Base-by-base conservation (phyloP, 2,329 filamentous ascomycete genomes). In the Verticillium nubilum region DNA sequence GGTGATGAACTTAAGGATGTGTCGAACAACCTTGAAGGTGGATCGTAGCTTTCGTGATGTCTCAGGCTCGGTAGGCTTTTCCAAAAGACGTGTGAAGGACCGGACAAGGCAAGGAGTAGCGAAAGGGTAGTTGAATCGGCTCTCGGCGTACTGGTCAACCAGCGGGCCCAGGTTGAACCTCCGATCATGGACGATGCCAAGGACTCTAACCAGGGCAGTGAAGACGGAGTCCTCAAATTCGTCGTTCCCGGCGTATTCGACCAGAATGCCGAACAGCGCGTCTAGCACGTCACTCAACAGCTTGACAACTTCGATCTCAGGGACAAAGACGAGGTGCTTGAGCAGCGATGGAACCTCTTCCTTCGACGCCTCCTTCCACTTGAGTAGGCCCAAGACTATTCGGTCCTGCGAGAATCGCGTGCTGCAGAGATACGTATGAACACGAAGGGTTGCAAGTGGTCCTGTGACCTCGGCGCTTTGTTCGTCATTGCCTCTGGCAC, bases 241-340 rank as follows among this genome's bases (percentile, higher is more conserved):
- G 64, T 96, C 91, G 64, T 92, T 92, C 10, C 91, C 92, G n/a
- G 91, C 87, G 68, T 96, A 88, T 66, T 97, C 92, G 29, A 96
- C 91, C 28, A 98, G 79, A 28, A 97, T 92, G 5, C 91, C 89
- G 70, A 99, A 99, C 1, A 99, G 83, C 0, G 92, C 86, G 72
- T 97, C 91, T 58, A 99, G 88, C 1, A 98, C 92, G 67, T 96
- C 90, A 63, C 85, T 89, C 7, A 98, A 78, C 50, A 98, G 83
- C 77, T 98, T 99, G 63, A 99, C 95, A 33, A 99, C 91, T 74
- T 99, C 96, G 59, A 98, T 97, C 71, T 99, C 95, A 0, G 95
- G 91, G 0, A 99, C 93, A 65, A 98, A 98, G 23, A 93, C 87
- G 55, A 98, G 85, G 65, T 93, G 88, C 70, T 90, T 89, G 50